Base-by-base conservation (phyloP, 257 asterid species). In the Verbascum thapsus region DNA sequence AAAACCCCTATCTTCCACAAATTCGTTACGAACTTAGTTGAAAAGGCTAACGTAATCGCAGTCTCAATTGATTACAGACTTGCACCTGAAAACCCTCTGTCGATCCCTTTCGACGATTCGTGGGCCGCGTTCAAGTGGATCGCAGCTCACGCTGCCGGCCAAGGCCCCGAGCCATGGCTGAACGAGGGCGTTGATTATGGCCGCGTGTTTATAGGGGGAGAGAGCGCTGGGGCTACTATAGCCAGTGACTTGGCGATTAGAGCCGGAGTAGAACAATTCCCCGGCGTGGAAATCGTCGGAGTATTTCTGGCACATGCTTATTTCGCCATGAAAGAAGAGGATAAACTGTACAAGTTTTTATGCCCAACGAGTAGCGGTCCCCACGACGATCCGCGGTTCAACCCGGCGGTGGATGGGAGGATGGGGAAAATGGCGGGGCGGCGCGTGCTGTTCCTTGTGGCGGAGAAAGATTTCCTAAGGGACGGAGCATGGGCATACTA, bases 181-280 rank as follows among this genome's bases (percentile, higher is more conserved):
- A 84, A 74, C 26, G 77, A 82, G 3, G 8, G 20, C 57, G 95
- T 86, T 19, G 91, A 84, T 66, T 81, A 87, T 47, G 58, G 57
- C 35, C 75, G 82, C 32, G 70, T 87, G 53, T 87, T 73, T 6
- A 0, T 89, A 1, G 91, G 87, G 0, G 97, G 97, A 10, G 95
- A 89, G 64, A 89, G 95, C 63, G 94, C 95, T 1, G 95, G 97
- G 0, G 94, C 80, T 0, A 84, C 57, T n/a, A 81, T 89, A 1
- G 84, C 84, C 3, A 77, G 82, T 43, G 80, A 84, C 70, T 74
- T 80, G 37, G 86, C 78, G 3, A 26, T 88, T 3, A 43, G 90
- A 11, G 86, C 88, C 0, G 95, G 96, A n/a, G 66, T 38, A 0
- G 48, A 53, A 10, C 13, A 52, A 1, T 18, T 59, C 48, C 37